Base-by-base conservation (phyloP, 768 basidiomycete genomes). In the Termitomyces sp. region DNA sequence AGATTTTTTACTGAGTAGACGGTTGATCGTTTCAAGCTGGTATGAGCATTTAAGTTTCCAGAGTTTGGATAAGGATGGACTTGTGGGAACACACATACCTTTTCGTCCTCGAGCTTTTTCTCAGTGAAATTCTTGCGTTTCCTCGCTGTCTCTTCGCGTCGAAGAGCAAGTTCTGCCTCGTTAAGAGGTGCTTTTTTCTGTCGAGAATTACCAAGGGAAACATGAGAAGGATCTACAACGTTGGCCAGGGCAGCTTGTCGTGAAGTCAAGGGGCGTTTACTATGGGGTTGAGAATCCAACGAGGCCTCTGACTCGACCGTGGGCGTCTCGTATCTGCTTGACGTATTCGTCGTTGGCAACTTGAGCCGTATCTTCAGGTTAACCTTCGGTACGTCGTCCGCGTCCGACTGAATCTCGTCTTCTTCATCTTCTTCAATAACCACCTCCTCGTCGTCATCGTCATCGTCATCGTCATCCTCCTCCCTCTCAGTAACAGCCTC, bases 11-110 rank as follows among this genome's bases (percentile, higher is more conserved):
- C 92, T 92, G 53, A 95, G 81, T 15, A 95, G 79, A 30, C 93
- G 87, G 65, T 93, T 93, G 70, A 95, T 94, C 0, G 93, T 94
- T 66, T 94, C 93, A 24, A 85, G 85, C 89, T 93, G 64, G 34
- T 44, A 13, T 27, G 37, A 16, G 36, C 0, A 18, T 37, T 52
- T 33, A 4, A 52, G 36, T 15, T 5, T 27, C 4, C 3, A 18
- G 16, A 37, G 2, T 39, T 24, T 22, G 8, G 22, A 24, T 7
- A 18, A 22, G 30, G 30, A n/a, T n/a, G 30, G 4, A 12, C 5
- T 24, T 37, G 7, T 18, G 34, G 24, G 22, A 9, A 12, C 33
- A 41, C 27, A 54, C 68, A 54, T 56, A 86, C 91, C 83, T 91
- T 92, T 71, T 93, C 91, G 58, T 93, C 90, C 67, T 91, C 89